Base-by-base conservation (phyloP, 192 early-diverging fungal species). In the Coemansia sp. region DNA sequence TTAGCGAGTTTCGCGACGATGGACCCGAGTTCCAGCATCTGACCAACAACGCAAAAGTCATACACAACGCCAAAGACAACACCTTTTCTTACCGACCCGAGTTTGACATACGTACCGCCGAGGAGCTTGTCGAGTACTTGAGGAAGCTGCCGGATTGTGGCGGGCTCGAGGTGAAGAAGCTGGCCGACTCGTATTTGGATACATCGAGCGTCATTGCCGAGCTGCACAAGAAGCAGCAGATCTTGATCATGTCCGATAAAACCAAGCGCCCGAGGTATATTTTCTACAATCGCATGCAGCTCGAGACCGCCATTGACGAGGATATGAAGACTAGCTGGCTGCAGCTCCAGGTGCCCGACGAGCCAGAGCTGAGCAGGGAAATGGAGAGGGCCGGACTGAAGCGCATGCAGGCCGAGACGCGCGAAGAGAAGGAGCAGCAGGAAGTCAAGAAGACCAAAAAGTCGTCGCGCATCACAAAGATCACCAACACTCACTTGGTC, bases 271-370 rank as follows among this genome's bases (percentile, higher is more conserved):
- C 92, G 0, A 64, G 86, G 60, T 78, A 88, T 8, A 77, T 93
- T 0, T 94, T 87, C 59, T 89, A 88, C 64, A 94, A 94, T 60
- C 70, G 78, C 24, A 60, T 59, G 46, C 36, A 57, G 29, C 27
- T 75, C 8, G 56, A 77, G 35, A 53, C 64, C 24, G 35, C 29
- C 12, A 71, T 82, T 8, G 63, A 47, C 45, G 62, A 67, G 42
- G 93, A 92, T 38, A 90, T 94, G 56, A 88, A 91, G n/a, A 78
- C 77, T 0, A 91, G 87, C 67, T 95, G 93, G 91, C 71, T 84
- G 37, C 71, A 85, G 31, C 74, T 95, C 31, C 46, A 62, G 8
- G 81, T 93, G 8, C 92, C 94, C 7, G 89, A 89, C 36, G 92
- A 91, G 45, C 80, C 77, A 12, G 92, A 93, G 70, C 65, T 95